phyloP scores from a whole-genome alignment of 768 basidiomycete species.

The Cubamyces lactineus region DNA sequence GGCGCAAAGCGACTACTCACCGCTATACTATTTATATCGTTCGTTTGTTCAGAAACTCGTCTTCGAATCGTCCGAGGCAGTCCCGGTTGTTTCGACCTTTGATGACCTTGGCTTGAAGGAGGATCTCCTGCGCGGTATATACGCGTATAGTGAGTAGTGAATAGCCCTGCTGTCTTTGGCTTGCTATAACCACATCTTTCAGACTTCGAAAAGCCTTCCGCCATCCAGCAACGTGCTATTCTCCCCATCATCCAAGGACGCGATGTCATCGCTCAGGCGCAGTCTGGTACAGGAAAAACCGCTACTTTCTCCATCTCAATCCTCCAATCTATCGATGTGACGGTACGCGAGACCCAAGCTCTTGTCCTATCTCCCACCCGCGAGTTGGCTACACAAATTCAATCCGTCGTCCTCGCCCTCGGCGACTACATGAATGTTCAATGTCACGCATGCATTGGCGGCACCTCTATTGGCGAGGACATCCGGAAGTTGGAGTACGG shows the following conservation, averaged over 20 bases:
- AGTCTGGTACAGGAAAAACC: constrained; percentile 99
- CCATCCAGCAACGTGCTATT: constrained; percentile 98
- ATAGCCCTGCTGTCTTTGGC: not conserved
- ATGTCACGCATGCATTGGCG: constrained; percentile 98
- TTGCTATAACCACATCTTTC: not conserved
- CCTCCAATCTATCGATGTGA: constrained; percentile 96
- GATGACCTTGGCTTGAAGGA: constrained; percentile 92
- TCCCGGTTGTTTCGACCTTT: constrained; percentile 87
- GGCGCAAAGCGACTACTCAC: no score
- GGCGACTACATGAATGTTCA: constrained; percentile 99
- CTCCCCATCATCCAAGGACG: constrained; percentile 93
- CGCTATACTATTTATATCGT: not conserved
- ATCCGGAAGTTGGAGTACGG: constrained; percentile 97
- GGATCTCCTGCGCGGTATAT: constrained; percentile 94
- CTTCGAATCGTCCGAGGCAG: constrained; percentile 92
- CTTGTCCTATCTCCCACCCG: constrained; percentile 98
- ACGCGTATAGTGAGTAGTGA: constrained; percentile 79
- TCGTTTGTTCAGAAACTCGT: constrained; percentile 71
- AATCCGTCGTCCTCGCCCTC: constrained; percentile 92
- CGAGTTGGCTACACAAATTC: constrained; percentile 98
- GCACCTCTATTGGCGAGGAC: constrained; percentile 96
- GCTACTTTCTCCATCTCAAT: constrained; percentile 98
- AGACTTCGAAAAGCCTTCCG: constrained; percentile 98
- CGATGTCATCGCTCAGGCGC: constrained; percentile 98
- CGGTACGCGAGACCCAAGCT: constrained; percentile 93